Evolutionary conservation across 2,329 filamentous ascomycete species (phyloP).

Genomic region (Monosporascus sp.): DNA sequence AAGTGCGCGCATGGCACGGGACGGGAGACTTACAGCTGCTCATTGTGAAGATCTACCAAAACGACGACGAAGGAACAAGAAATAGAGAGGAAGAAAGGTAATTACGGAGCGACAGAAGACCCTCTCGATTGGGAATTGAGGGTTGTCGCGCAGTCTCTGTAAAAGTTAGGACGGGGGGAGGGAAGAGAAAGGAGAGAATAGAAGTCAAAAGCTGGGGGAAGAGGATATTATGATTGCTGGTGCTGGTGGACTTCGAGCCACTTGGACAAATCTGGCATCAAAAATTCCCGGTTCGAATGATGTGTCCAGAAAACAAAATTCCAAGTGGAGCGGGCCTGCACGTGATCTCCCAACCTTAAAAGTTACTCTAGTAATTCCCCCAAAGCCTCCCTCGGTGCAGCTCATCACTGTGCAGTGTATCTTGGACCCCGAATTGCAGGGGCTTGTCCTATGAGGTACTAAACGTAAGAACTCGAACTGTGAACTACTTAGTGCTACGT

Average conservation of each 20-base stretch:
- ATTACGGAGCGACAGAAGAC: conserved; percentile 21
- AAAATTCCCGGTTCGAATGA: conserved; percentile 25
- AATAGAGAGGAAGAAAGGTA: conserved; percentile 13
- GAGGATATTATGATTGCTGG: too few species aligned
- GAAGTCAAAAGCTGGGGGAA: too few species aligned
- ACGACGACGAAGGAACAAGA: conserved; percentile 12
- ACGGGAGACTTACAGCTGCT: conserved; percentile 30
- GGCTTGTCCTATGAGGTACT: background rate
- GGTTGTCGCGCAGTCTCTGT: conserved; percentile 22
- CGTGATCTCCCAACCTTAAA: background rate
- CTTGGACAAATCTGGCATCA: conserved; percentile 25
- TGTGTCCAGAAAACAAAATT: conserved; percentile 24
- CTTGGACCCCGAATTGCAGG: background rate
- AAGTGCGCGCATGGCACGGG: background rate
- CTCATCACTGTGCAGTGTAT: too few species aligned
- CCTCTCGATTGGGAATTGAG: conserved; percentile 14
- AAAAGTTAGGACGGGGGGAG: background rate
- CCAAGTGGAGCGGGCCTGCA: conserved; percentile 12
- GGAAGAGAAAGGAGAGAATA: conserved; percentile 19
- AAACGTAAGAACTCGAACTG: too few species aligned
- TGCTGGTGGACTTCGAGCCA: conserved; percentile 6
- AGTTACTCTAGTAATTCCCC: too few species aligned
- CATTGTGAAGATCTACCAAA: conserved; percentile 21
- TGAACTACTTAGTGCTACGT: too few species aligned
- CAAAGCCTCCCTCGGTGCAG: too few species aligned